phyloP scores from a whole-genome alignment of 345 rosid species.

The Eucalyptus marginata region DNA sequence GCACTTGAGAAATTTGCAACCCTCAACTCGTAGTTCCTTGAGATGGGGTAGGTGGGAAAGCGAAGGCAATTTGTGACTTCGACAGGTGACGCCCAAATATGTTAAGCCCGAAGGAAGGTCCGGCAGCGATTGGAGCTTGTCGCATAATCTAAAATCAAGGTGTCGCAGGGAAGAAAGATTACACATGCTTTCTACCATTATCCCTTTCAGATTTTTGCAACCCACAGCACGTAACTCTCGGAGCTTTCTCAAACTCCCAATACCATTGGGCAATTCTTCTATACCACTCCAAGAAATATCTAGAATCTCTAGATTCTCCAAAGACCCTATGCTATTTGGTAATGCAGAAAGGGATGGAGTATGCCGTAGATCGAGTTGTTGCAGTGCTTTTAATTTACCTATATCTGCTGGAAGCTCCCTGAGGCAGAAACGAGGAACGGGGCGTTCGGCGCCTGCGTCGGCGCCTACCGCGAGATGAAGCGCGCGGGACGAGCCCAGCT shows the following conservation, averaged over 20 bases:
- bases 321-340: neutral
- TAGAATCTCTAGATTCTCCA: neutral
- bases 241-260: neutral
- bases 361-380: fast-evolving
- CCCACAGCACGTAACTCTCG: fast-evolving
- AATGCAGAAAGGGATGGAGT: neutral
- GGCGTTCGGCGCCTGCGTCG: too few relatives aligned
- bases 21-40: neutral
- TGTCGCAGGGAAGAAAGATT: neutral
- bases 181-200: neutral
- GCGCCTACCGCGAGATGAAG: too few relatives aligned
- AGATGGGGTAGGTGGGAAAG: neutral
- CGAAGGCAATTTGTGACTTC: neutral
- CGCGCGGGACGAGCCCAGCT: too few relatives aligned
- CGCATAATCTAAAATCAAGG: fast-evolving
- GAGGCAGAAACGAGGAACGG: too few relatives aligned
- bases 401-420: too few relatives aligned
- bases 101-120: neutral
- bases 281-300: too few relatives aligned
- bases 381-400: too few relatives aligned
- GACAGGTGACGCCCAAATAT: neutral
- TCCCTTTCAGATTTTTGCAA: fast-evolving
- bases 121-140: neutral
- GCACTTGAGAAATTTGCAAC: fast-evolving
- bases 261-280: neutral